Evolutionary conservation across 2,329 filamentous ascomycete genomes (phyloP).

Genomic region (Colletotrichum sp.): DNA sequence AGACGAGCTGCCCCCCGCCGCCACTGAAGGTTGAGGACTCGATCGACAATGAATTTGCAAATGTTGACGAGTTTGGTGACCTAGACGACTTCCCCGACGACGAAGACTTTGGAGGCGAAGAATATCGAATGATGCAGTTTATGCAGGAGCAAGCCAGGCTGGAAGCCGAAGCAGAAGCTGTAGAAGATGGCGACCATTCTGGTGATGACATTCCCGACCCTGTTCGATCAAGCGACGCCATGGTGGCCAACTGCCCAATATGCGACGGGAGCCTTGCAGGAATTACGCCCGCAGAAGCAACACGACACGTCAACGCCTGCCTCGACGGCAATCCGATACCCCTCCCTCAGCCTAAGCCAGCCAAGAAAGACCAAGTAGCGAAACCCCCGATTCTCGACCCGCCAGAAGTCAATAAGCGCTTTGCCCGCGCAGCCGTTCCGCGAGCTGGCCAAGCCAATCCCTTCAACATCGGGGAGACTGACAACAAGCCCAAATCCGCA

Average conservation of each 20-base stretch:
- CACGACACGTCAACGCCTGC: constrained; percentile 89
- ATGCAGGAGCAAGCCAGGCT: constrained; percentile 78
- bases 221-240: constrained; percentile 31
- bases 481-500: constrained; percentile 63
- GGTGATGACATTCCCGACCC: constrained; percentile 35
- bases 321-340: constrained; percentile 80
- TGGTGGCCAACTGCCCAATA: constrained; percentile 70
- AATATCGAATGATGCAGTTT: constrained; percentile 69
- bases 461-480: constrained; percentile 58
- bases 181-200: constrained; percentile 38
- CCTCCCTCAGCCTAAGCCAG: constrained; percentile 39
- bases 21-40: constrained; percentile 35
- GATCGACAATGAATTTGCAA: constrained; percentile 35
- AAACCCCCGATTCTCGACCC: constrained; percentile 34
- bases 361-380: neutral
- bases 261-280: constrained; percentile 71
- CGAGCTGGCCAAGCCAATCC: constrained; percentile 84
- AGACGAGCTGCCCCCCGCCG: constrained; percentile 18
- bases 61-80: constrained; percentile 38
- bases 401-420: constrained; percentile 57
- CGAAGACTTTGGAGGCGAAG: constrained; percentile 62
- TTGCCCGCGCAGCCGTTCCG: constrained; percentile 71
- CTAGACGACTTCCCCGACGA: constrained; percentile 63
- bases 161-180: constrained; percentile 62
- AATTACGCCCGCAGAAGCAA: constrained; percentile 69